phyloP scores from a whole-genome alignment of 805 yeast genomes.

The Metschnikowia noctiluminum region DNA sequence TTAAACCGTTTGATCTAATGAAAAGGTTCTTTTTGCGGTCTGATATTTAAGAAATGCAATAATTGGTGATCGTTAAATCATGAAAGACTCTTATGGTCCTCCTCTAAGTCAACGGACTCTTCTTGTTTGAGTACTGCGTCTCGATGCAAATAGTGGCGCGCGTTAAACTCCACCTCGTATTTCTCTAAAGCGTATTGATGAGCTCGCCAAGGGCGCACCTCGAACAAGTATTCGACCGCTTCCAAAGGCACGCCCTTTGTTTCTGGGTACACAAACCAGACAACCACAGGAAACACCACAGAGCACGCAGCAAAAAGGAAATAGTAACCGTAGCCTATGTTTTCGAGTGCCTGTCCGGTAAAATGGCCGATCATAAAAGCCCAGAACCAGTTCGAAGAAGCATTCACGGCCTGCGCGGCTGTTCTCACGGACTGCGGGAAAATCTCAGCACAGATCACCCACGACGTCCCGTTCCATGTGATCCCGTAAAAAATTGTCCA shows the following conservation, averaged over 20 bases:
- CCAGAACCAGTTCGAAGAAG: conserved; percentile 49
- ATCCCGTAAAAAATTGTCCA: conserved; percentile 45
- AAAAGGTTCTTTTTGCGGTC: neutral
- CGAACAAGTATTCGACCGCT: conserved; percentile 32
- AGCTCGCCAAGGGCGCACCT: conserved; percentile 34
- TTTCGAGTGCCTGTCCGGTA: conserved; percentile 42
- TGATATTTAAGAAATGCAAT: neutral
- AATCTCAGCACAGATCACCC: conserved; percentile 47
- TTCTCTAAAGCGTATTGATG: conserved; percentile 25
- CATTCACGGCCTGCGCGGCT: conserved; percentile 41
- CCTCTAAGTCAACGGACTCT: conserved; percentile 8
- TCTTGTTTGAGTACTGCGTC: conserved; percentile 3
- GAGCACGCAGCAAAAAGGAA: conserved; percentile 39
- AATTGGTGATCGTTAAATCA: neutral
- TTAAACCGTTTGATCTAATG: neutral
- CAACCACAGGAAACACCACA: conserved; percentile 25
- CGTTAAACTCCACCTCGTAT: conserved; percentile 18
- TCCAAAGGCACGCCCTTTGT: conserved; percentile 36
- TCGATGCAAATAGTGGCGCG: conserved; percentile 1
- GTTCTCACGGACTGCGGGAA: conserved; percentile 43
- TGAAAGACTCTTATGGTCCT: conserved; percentile 4
- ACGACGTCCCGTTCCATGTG: conserved; percentile 47
- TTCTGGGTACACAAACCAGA: conserved; percentile 36
- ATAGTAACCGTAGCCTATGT: conserved; percentile 44
- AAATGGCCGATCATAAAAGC: conserved; percentile 48